Evolutionary conservation across 2,329 filamentous ascomycete genomes (phyloP).

Genomic region (Trichoderma polysporum): DNA sequence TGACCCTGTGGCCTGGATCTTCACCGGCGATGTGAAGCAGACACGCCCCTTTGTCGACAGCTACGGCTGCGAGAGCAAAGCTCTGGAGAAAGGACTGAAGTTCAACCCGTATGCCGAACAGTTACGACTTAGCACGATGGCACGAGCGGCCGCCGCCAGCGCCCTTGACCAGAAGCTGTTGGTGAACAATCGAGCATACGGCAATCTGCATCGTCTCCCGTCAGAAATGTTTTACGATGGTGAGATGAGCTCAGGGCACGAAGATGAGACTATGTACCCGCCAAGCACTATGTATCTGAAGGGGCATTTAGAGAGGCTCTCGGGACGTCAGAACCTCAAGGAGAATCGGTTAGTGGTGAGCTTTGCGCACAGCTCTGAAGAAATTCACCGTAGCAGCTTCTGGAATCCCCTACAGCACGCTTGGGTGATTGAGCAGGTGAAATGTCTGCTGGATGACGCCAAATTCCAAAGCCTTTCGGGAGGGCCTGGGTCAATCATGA

Average conservation of each 20-base stretch:
- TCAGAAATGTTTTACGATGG: constrained; percentile 44
- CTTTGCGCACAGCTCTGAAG: constrained; percentile 30
- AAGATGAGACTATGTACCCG: constrained; percentile 28
- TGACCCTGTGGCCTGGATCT: constrained; percentile 44
- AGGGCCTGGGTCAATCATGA: constrained; percentile 40
- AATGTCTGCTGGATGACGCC: constrained; percentile 33
- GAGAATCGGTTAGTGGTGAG: constrained; percentile 42
- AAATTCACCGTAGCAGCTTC: constrained; percentile 36
- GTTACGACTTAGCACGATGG: constrained; percentile 40
- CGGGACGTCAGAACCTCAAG: constrained; percentile 1
- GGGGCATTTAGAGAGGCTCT: constrained; percentile 32
- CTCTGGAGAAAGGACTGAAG: constrained; percentile 24
- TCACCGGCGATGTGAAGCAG: constrained; percentile 47
- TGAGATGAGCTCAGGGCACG: constrained; percentile 39
- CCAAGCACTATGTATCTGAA: constrained; percentile 31
- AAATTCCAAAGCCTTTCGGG: constrained; percentile 35
- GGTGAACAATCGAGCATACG: constrained; percentile 40
- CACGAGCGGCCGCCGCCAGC: constrained; percentile 35
- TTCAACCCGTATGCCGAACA: constrained; percentile 37
- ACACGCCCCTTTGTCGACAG: constrained; percentile 44
- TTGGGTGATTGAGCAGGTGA: constrained; percentile 38
- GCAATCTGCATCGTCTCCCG: constrained; percentile 41
- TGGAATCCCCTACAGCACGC: constrained; percentile 41
- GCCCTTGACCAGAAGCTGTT: constrained; percentile 36
- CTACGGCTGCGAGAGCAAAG: constrained; percentile 23